Percentiles rank a stretch among this genome's conserved stretches.
These are phyloP conservation scores for Camillea tinctor DNA, from an alignment of 2,329 filamentous ascomycete species.

Conservation along the genomic window DNA sequence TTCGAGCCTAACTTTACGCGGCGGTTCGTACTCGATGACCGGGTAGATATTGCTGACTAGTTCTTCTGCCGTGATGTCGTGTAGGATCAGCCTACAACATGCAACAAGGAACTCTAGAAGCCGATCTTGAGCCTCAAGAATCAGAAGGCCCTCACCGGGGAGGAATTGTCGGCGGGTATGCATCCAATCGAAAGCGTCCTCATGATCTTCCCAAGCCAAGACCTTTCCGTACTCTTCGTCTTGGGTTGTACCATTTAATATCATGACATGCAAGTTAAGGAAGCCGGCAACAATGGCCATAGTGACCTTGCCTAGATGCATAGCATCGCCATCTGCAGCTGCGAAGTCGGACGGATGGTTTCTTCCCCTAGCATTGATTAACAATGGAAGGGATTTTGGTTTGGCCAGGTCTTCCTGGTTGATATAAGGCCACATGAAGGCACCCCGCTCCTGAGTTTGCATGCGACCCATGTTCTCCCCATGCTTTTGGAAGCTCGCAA, in stretches of 20 bases:
- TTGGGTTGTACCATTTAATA: slow-evolving; percentile 30
- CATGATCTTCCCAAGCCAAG: slow-evolving; percentile 32
- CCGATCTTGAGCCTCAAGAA: slow-evolving; percentile 51
- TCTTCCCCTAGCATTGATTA: slow-evolving; percentile 52
- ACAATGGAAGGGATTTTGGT: slow-evolving; percentile 43
- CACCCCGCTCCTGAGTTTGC: slow-evolving; percentile 28
- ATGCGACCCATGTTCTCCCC: slow-evolving; percentile 8
- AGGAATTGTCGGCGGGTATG: slow-evolving; percentile 35
- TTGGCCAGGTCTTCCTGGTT: slow-evolving; percentile 55
- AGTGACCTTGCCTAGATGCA: slow-evolving; percentile 30
- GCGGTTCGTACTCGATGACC: no score
- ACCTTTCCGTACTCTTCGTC: slow-evolving; percentile 38
- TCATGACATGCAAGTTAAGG: slow-evolving; percentile 35
- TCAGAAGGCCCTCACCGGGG: slow-evolving; percentile 46
- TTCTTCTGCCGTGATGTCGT: slow-evolving; percentile 40
- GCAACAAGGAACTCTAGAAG: slow-evolving; percentile 49
- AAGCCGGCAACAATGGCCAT: slow-evolving; percentile 26
- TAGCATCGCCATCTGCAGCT: slow-evolving; percentile 37
- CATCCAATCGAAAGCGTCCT: slow-evolving; percentile 39
- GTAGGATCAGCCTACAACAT: slow-evolving; percentile 48
- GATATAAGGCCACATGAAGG: slow-evolving; percentile 52
- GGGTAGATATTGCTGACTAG: no score
- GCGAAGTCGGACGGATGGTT: slow-evolving; percentile 48
- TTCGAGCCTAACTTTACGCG: no score
- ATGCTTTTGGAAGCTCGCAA: slow-evolving; percentile 35